Evolutionary conservation across 2,329 filamentous ascomycete genomes (phyloP).

Genomic region (Ceratocystis ficicola): DNA sequence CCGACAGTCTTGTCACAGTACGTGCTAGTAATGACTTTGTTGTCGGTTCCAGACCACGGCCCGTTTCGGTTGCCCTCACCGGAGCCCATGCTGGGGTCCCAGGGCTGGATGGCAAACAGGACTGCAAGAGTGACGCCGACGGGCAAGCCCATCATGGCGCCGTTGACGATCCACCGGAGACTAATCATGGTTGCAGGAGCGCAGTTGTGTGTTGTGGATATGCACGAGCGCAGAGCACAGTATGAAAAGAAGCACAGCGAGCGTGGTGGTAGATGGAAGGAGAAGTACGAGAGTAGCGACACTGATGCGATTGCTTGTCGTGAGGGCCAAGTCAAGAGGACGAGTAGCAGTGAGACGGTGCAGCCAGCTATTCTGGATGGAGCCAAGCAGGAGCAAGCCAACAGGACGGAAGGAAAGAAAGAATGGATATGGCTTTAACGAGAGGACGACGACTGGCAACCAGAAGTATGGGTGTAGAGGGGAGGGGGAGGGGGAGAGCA

Average conservation of each 20-base stretch:
- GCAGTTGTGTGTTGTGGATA: not conserved
- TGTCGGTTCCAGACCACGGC: conserved; percentile 32
- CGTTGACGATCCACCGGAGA: conserved; percentile 38
- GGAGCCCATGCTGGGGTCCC: conserved; percentile 32
- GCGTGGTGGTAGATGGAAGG: not conserved
- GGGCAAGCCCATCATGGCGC: conserved; percentile 38
- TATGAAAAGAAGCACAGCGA: not conserved
- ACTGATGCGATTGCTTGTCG: not conserved
- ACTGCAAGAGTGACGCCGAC: conserved; percentile 40
- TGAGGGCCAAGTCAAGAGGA: not conserved
- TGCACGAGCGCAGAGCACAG: not conserved
- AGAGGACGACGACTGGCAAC: not conserved
- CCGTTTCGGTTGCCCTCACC: conserved; percentile 31
- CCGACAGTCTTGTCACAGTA: conserved; percentile 37
- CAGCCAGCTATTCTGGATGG: not conserved
- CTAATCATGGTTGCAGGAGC: conserved; percentile 28
- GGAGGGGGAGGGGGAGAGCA: not conserved
- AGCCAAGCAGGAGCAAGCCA: not conserved
- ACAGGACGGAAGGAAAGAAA: not conserved
- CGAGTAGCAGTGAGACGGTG: not conserved
- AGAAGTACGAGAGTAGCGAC: not conserved
- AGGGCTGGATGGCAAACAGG: conserved; percentile 38
- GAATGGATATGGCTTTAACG: conserved; percentile 10
- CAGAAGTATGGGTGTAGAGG: not conserved
- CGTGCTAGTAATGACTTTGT: conserved; percentile 29